A percentile compares a stretch with the other conserved stretches of the same genome.
phyloP scores from a whole-genome alignment of 75 land plant genomes.

The Pinus tabuliformis region DNA sequence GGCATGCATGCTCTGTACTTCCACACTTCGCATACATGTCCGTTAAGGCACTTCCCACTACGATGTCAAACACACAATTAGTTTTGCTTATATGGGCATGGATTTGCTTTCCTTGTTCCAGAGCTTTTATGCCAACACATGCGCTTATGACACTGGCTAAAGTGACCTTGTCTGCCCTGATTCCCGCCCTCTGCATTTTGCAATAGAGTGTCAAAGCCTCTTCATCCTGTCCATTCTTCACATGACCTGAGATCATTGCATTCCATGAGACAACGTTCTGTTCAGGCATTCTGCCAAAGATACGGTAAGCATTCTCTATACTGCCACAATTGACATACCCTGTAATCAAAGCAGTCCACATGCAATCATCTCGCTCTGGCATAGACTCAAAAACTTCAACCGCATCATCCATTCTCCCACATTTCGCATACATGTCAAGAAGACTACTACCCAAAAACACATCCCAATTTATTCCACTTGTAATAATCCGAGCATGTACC shows the following conservation, averaged over 20 bases:
- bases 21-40: slow-evolving; percentile 69
- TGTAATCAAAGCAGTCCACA: slow-evolving; percentile 44
- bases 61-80: slow-evolving; percentile 22
- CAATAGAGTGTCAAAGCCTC: slow-evolving; percentile 37
- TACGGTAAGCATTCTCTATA: slow-evolving; percentile 30
- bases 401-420: slow-evolving; percentile 32
- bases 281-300: slow-evolving; percentile 41
- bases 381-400: slow-evolving; percentile 26
- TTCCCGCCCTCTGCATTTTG: slow-evolving; percentile 38
- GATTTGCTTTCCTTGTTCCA: slow-evolving; percentile 37
- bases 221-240: slow-evolving; percentile 32
- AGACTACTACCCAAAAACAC: slow-evolving; percentile 25
- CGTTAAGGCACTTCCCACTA: slow-evolving; percentile 47
- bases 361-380: slow-evolving; percentile 18
- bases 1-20: slow-evolving; percentile 25
- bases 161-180: slow-evolving; percentile 25
- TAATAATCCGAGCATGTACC: slow-evolving; percentile 34
- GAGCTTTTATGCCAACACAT: slow-evolving; percentile 32
- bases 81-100: slow-evolving; percentile 29
- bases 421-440: slow-evolving; percentile 61
- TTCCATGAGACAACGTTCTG: slow-evolving; percentile 50
- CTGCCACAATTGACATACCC: slow-evolving; percentile 36
- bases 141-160: slow-evolving; percentile 47
- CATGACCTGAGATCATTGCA: slow-evolving; percentile 50
- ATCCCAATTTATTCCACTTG: slow-evolving; percentile 20